Evolutionary conservation across 2,329 filamentous ascomycete genomes (phyloP).

Genomic region (Tothia fuscella): DNA sequence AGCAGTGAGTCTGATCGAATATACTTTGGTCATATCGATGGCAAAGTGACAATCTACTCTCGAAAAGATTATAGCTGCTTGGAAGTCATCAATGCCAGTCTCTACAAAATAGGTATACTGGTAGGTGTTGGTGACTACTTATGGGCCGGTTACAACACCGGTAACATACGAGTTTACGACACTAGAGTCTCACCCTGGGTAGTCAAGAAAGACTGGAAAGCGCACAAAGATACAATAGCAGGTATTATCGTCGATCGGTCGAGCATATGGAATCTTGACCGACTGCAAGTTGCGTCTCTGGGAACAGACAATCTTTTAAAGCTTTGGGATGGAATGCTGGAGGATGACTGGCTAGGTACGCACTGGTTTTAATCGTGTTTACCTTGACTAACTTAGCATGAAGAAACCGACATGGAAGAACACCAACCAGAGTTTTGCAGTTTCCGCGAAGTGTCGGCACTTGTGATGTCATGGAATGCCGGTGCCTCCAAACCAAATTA

Average conservation of each 20-base stretch:
- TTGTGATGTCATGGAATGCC: conserved; percentile 92
- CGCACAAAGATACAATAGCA: conserved; percentile 72
- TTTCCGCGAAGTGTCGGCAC: conserved; percentile 68
- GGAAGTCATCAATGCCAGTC: conserved; percentile 72
- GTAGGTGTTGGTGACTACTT: conserved; percentile 69
- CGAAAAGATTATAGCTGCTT: conserved; percentile 63
- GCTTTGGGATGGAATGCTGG: conserved; percentile 83
- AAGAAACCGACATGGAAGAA: conserved; percentile 73
- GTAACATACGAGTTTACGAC: conserved; percentile 89
- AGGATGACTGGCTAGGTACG: conserved; percentile 80
- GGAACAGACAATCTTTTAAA: conserved; percentile 77
- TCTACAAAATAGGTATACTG: conserved; percentile 89
- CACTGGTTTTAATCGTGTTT: conserved; percentile 12
- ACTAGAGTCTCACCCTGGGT: conserved; percentile 71
- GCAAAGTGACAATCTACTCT: conserved; percentile 90
- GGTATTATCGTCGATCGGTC: conserved; percentile 67
- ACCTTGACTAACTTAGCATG: not conserved
- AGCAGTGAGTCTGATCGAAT: conserved; percentile 65
- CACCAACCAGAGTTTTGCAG: conserved; percentile 73
- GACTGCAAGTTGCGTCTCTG: conserved; percentile 73
- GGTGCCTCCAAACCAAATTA: conserved; percentile 87
- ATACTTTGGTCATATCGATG: conserved; percentile 85
- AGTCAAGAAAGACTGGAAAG: conserved; percentile 89
- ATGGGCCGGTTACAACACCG: conserved; percentile 92
- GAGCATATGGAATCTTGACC: conserved; percentile 73